Evolutionary conservation across 2,329 filamentous ascomycete species (phyloP), one percentile per base, ranked within the genome.

Genomic region (Xenoacremonium recifei): DNA sequence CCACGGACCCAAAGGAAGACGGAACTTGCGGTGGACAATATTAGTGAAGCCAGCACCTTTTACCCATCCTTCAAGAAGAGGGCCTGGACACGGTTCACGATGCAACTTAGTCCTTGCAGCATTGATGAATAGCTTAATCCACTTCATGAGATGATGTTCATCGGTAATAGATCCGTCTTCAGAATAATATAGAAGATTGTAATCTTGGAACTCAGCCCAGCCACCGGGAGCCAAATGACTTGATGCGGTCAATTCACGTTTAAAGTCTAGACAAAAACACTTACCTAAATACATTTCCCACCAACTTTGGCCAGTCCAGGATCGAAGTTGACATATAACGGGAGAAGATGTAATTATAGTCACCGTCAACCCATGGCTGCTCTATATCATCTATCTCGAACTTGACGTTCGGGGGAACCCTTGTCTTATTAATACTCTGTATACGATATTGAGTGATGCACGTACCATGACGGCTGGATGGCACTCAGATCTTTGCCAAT

Each of bases 381-480:
- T 68, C 63, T 2, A 61, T 40, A 21, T 69, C 65, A 37, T 68
- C 66, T n/a, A 69, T 54, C 35, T 63, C 57, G 36, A 67, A 69
- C 37, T 58, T 60, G 42, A 66, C 53, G 30, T 66, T 67, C 19
- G 59, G 55, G 0, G 63, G 62, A 2, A 63, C 52, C 45, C 51
- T 54, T 18, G 13, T 15, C n/a, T n/a, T n/a, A n/a, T n/a, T n/a
- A n/a, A n/a, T n/a, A n/a, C n/a, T n/a, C n/a, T 6, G 6, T 18
- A 6, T 13, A 34, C 10, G 12, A 21, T 4, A 34, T 15, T 9
- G 4, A 9, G 7, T n/a, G n/a, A n/a, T n/a, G 9, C 12, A 33
- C 41, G 15, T 32, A 48, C 59, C 58, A 64, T 1, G 41, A 12
- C 0, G 61, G 60, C 30, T 64, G 61, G 9, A 62, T 60, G 3